Base-by-base conservation (phyloP, 2,329 filamentous ascomycete genomes). In the Cucurbitaria berberidis region DNA sequence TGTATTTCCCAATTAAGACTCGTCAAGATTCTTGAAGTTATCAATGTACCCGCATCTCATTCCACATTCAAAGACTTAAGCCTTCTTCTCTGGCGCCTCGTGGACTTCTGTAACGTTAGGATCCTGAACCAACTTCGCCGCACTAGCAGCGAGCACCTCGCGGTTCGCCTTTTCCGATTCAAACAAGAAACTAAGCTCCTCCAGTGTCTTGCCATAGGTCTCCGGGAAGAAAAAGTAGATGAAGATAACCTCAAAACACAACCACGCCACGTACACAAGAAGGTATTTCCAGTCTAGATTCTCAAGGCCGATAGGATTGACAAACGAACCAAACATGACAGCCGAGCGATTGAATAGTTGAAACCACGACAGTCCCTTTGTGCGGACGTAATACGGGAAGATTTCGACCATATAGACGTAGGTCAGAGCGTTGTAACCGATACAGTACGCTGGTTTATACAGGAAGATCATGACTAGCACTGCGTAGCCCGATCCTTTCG, bases 271-370 rank as follows among this genome's bases (percentile, higher is more conserved):
- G 19, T 84, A 88, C 67, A 87, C 85, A 43, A 87, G 74, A 76
- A 86, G 85, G 47, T 88, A 85, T 70, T 87, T 81, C 83, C 85
- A 88, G 43, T 70, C 67, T 5, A 86, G 74, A 51, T 81, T 79
- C 49, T 84, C 78, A 78, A 86, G 86, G 5, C 85, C 86, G 56
- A 87, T 78, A 61, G 83, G 83, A 75, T 89, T 88, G 57, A 81
- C 82, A 58, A 77, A 84, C 73, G 84, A 84, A 60, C 82, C 81
- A 51, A 88, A 78, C 56, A 86, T 84, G 27, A 87, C 78, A 27
- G 85, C 78, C 36, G 82, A 81, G 67, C 87, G 83, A 10, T 87
- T 80, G 10, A 80, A 82, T 16, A 88, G 81, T 70, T 88, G 87
- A 79, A 88, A 85, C 66, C 87, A 70, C 4, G 69, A 68, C 29